These are phyloP conservation scores for Talaromyces marneffei DNA, from an alignment of 2,329 filamentous ascomycete species.

Conservation along the genomic window DNA sequence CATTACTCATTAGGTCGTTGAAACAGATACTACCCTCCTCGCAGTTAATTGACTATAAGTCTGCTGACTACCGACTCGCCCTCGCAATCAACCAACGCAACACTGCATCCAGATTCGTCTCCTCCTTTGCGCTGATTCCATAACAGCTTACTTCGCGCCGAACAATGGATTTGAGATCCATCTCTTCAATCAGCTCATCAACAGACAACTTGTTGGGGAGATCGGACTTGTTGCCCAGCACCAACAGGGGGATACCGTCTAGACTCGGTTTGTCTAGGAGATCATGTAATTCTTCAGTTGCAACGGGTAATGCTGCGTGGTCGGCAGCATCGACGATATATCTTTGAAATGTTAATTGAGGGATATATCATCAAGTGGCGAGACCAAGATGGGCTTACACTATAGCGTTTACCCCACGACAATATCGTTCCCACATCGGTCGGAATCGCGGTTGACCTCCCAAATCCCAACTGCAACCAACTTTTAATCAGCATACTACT, in stretches of 20 bases:
- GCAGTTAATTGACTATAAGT: not conserved
- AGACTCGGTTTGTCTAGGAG: slow-evolving; percentile 79
- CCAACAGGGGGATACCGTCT: slow-evolving; percentile 83
- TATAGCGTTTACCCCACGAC: slow-evolving; percentile 93
- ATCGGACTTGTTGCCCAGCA: slow-evolving; percentile 96
- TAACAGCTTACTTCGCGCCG: slow-evolving; percentile 97
- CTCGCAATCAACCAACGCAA: slow-evolving; percentile 93
- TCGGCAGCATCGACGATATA: slow-evolving; percentile 98
- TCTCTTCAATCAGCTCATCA: slow-evolving; percentile 87
- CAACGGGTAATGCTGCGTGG: slow-evolving; percentile 68
- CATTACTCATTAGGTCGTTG: slow-evolving; percentile 12
- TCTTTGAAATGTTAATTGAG: slow-evolving; percentile 32
- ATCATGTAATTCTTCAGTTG: slow-evolving; percentile 85
- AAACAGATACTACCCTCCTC: not conserved
- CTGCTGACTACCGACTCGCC: slow-evolving; percentile 61
- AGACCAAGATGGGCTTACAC: too few relatives aligned
- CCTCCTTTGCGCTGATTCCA: slow-evolving; percentile 96
- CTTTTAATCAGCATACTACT: not conserved
- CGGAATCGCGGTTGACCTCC: slow-evolving; percentile 95
- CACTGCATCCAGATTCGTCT: slow-evolving; percentile 96
- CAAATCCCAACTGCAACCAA: slow-evolving; percentile 77
- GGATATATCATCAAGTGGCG: too few relatives aligned
- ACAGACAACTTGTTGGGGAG: slow-evolving; percentile 84
- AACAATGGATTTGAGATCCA: slow-evolving; percentile 83
- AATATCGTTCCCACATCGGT: slow-evolving; percentile 99